Evolutionary conservation across 2,329 filamentous ascomycete genomes (phyloP).

Genomic region (Dactylonectria estremocensis): DNA sequence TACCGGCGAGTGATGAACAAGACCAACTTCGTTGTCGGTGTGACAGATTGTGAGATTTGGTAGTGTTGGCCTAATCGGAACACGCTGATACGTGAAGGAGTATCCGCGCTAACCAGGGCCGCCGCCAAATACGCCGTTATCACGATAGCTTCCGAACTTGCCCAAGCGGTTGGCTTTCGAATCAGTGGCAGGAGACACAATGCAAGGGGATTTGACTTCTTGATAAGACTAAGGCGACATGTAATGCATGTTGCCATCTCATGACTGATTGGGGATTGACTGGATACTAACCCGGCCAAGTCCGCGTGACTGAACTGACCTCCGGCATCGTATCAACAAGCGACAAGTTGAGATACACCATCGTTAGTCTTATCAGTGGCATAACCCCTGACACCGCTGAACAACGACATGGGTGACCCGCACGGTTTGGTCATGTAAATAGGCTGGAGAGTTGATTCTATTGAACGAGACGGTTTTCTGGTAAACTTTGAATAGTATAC

Average conservation of each 20-base stretch:
- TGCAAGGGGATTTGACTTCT: not conserved
- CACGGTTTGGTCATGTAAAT: not conserved
- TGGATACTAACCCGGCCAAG: not conserved
- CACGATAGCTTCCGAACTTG: not conserved
- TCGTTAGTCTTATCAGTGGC: not conserved
- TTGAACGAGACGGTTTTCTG: not conserved
- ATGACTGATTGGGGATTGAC: not conserved
- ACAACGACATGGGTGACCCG: no score
- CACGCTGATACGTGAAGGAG: not conserved
- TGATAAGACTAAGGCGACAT: not conserved
- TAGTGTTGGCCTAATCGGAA: not conserved
- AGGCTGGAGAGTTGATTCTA: not conserved
- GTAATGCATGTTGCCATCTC: not conserved
- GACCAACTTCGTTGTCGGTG: not conserved
- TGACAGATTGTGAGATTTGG: no score
- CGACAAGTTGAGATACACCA: not conserved
- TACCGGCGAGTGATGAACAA: not conserved
- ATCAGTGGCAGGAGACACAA: not conserved
- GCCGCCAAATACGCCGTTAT: not conserved
- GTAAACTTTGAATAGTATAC: not conserved
- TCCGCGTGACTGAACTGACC: not conserved
- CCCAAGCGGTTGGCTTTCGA: not conserved
- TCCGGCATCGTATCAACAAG: slow-evolving; percentile 3
- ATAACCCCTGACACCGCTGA: no score
- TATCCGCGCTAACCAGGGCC: not conserved